Conservation (phyloP, 2,329 filamentous ascomycete genomes). For the Corinectria fuckeliana region DNA sequence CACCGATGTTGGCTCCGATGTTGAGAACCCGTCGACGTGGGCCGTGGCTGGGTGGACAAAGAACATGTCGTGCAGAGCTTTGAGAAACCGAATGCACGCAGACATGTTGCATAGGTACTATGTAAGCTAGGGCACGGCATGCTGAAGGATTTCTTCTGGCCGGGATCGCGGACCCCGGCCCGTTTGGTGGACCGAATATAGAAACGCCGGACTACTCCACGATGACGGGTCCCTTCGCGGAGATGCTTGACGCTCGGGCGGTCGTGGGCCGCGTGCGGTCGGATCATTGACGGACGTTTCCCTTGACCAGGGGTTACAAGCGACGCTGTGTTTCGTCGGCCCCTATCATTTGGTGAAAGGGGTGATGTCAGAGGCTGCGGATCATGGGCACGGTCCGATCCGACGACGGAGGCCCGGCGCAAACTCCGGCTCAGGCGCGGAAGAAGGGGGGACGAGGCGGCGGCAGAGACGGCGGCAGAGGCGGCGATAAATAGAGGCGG, state of each 20-base stretch:
- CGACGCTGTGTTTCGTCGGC: conserved; percentile 24
- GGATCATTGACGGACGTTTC: conserved; percentile 14
- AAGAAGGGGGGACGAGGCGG: neutral
- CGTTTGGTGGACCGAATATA: conserved; percentile 31
- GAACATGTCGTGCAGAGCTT: conserved; percentile 11
- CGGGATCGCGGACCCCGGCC: conserved; percentile 6
- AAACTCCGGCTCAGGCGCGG: neutral
- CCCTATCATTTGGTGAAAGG: conserved; percentile 21
- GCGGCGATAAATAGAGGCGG: too few relatives aligned
- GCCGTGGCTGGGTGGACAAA: conserved; percentile 1
- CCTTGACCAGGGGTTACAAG: conserved; percentile 17
- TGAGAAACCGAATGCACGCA: neutral
- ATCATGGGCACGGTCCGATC: neutral
- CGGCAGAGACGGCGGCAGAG: conserved; percentile 6
- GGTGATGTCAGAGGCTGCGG: conserved; percentile 19
- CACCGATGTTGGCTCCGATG: neutral
- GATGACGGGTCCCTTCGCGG: conserved; percentile 10
- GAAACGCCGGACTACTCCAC: conserved; percentile 27
- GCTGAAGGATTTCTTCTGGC: conserved; percentile 1
- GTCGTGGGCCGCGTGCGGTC: too few relatives aligned
- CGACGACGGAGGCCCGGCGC: neutral
- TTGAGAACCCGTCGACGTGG: conserved; percentile 9
- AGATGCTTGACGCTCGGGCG: conserved; percentile 28
- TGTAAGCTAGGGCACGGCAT: neutral
- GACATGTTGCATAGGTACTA: neutral